Evolutionary conservation across 2,329 filamentous ascomycete species (phyloP).

Genomic region (Lithohypha guttulata): DNA sequence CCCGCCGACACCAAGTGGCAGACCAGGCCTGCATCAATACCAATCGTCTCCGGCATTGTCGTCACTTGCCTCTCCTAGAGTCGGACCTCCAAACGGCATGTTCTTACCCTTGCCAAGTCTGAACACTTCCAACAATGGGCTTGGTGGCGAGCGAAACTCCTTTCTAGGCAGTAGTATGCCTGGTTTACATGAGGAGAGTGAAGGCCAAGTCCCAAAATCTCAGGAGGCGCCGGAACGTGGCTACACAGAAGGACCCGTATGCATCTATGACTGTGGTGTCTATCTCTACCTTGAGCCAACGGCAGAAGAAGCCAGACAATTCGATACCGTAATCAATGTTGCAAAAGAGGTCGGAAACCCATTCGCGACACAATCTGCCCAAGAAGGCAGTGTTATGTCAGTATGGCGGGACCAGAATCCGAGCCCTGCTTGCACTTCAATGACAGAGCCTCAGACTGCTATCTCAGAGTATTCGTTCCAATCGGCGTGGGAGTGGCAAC

Average conservation of each 20-base stretch:
- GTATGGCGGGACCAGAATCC: slow-evolving; percentile 40
- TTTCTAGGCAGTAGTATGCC: slow-evolving; percentile 26
- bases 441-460: slow-evolving; percentile 34
- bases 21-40: slow-evolving; percentile 47
- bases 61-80: slow-evolving; percentile 41
- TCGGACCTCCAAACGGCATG: slow-evolving; percentile 41
- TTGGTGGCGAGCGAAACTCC: slow-evolving; percentile 16
- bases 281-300: slow-evolving; percentile 55
- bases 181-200: slow-evolving; percentile 43
- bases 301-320: slow-evolving; percentile 46
- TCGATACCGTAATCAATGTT: slow-evolving; percentile 55
- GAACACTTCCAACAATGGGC: slow-evolving; percentile 11
- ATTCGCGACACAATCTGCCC: slow-evolving; percentile 31
- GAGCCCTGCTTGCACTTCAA: slow-evolving; percentile 26
- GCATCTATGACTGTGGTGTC: slow-evolving; percentile 51
- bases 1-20: slow-evolving; percentile 47
- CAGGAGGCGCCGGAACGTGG: slow-evolving; percentile 51
- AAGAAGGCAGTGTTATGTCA: slow-evolving; percentile 31
- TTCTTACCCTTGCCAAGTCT: slow-evolving; percentile 23
- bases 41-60: slow-evolving; percentile 52
- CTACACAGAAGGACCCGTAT: slow-evolving; percentile 54
- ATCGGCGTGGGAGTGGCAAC: slow-evolving; percentile 36
- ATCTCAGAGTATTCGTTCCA: slow-evolving; percentile 39
- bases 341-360: slow-evolving; percentile 56
- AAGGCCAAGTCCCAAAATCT: slow-evolving; percentile 41